A percentile compares a stretch with the other conserved stretches of the same genome.
Evolutionary conservation across 352 stramenopile genomes (phyloP).

Genomic region (Saprolegnia diclina): DNA sequence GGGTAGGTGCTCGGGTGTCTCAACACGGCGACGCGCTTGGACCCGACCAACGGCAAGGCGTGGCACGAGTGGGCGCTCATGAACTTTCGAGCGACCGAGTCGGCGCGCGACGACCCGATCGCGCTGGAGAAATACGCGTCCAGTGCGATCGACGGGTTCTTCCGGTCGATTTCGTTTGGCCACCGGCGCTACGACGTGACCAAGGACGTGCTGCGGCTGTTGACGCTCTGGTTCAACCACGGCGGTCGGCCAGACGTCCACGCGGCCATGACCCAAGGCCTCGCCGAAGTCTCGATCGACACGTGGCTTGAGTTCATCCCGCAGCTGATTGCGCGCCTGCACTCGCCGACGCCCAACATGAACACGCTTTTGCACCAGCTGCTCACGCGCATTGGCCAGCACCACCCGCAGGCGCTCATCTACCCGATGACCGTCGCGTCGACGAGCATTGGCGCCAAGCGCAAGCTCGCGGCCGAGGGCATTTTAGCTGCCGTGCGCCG

Average conservation of each 20-base stretch:
- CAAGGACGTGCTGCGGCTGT: slow-evolving; percentile 97
- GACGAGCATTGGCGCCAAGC: slow-evolving; percentile 91
- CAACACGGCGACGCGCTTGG: slow-evolving; percentile 69
- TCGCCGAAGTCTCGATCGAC: slow-evolving; percentile 94
- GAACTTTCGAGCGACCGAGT: slow-evolving; percentile 90
- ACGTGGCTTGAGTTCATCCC: slow-evolving; percentile 99
- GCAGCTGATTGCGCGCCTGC: slow-evolving; percentile 93
- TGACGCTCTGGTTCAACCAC: slow-evolving; percentile 99
- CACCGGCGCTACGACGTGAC: slow-evolving; percentile 89
- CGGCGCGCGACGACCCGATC: slow-evolving; percentile 38
- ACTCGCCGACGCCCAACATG: slow-evolving; percentile 73
- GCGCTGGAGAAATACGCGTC: slow-evolving; percentile 74
- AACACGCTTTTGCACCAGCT: slow-evolving; percentile 74
- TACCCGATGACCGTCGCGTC: slow-evolving; percentile 97
- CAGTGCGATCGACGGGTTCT: slow-evolving; percentile 96
- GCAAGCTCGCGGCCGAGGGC: slow-evolving; percentile 88
- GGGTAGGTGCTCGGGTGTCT: slow-evolving; percentile 59
- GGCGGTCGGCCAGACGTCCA: slow-evolving; percentile 89
- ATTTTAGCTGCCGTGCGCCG: slow-evolving; percentile 93
- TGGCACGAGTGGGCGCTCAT: slow-evolving; percentile 99
- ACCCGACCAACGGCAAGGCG: slow-evolving; percentile 92
- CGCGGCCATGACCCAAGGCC: slow-evolving; percentile 68
- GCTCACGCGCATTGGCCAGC: slow-evolving; percentile 90
- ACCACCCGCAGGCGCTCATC: slow-evolving; percentile 98
- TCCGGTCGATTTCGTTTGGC: slow-evolving; percentile 95